Evolutionary conservation across 2,329 filamentous ascomycete genomes (phyloP).

Genomic region (Aspergillus quadricinctus): DNA sequence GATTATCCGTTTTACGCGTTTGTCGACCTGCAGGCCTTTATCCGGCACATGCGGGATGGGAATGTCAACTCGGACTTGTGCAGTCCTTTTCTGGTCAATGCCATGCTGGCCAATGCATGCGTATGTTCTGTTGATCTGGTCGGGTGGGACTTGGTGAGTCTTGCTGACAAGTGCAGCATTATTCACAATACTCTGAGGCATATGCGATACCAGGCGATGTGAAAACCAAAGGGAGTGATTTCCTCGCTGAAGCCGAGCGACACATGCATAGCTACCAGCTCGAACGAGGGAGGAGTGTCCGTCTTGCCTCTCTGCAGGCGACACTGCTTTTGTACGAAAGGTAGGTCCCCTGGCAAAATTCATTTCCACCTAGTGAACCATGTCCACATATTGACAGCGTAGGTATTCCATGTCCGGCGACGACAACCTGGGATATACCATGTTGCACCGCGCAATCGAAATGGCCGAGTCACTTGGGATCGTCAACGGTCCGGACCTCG

Average conservation of each 20-base stretch:
- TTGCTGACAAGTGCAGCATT: conserved; percentile 11
- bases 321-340: conserved; percentile 24
- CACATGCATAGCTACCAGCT: conserved; percentile 10
- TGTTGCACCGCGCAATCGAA: conserved; percentile 24
- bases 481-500: conserved; percentile 13
- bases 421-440: conserved; percentile 23
- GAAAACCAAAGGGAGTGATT: conserved; percentile 21
- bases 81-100: conserved; percentile 77
- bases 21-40: conserved; percentile 71
- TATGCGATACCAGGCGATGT: conserved; percentile 23
- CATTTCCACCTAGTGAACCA: too few species aligned
- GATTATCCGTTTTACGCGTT: conserved; percentile 85
- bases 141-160: too few species aligned
- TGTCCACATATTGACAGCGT: background rate
- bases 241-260: conserved; percentile 24
- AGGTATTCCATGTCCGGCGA: conserved; percentile 26
- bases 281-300: conserved; percentile 9
- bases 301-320: conserved; percentile 20
- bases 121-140: too few species aligned
- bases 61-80: conserved; percentile 62
- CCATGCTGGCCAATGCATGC: conserved; percentile 61
- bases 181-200: conserved; percentile 26
- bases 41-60: conserved; percentile 43
- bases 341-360: conserved; percentile 9
- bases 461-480: conserved; percentile 22